phyloP scores from a whole-genome alignment of 2,329 filamentous ascomycete genomes.

The Exophiala sp. region DNA sequence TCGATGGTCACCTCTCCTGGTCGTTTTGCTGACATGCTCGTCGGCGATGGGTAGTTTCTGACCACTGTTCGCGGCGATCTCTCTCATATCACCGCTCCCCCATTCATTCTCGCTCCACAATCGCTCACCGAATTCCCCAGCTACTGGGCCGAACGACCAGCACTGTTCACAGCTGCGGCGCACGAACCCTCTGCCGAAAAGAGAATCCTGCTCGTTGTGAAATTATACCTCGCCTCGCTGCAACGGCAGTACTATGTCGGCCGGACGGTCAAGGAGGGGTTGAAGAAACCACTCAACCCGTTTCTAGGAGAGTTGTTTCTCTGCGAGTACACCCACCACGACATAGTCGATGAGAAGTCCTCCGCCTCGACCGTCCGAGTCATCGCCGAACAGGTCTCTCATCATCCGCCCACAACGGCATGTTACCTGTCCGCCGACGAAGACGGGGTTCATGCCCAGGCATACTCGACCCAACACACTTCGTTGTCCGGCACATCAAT shows the following conservation, averaged over 20 bases:
- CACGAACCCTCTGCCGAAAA: constrained; percentile 72
- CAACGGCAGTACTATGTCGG: constrained; percentile 64
- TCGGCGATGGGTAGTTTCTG: constrained; percentile 48
- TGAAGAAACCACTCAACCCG: constrained; percentile 28
- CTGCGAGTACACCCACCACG: constrained; percentile 22
- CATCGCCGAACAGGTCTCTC: constrained; percentile 27
- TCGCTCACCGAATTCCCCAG: constrained; percentile 37
- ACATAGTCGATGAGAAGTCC: constrained; percentile 17
- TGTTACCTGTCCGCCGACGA: constrained; percentile 26
- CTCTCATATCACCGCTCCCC: constrained; percentile 66
- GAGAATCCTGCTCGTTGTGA: constrained; percentile 76
- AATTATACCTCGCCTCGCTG: constrained; percentile 91
- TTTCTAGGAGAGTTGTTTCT: constrained; percentile 29
- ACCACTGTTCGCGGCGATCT: constrained; percentile 78
- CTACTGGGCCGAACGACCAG: constrained; percentile 75
- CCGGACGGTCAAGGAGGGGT: constrained; percentile 22
- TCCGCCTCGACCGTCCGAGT: constrained; percentile 21
- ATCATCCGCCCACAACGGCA: constrained; percentile 29
- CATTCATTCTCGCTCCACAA: constrained; percentile 26
- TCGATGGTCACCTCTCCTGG: not conserved
- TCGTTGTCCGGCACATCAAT: constrained; percentile 23
- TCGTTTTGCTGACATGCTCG: not conserved
- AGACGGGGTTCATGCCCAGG: constrained; percentile 22
- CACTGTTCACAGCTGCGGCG: constrained; percentile 74
- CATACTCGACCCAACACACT: constrained; percentile 25